Base-by-base conservation (phyloP, 2,329 filamentous ascomycete genomes). In the Claviceps spartinae region DNA sequence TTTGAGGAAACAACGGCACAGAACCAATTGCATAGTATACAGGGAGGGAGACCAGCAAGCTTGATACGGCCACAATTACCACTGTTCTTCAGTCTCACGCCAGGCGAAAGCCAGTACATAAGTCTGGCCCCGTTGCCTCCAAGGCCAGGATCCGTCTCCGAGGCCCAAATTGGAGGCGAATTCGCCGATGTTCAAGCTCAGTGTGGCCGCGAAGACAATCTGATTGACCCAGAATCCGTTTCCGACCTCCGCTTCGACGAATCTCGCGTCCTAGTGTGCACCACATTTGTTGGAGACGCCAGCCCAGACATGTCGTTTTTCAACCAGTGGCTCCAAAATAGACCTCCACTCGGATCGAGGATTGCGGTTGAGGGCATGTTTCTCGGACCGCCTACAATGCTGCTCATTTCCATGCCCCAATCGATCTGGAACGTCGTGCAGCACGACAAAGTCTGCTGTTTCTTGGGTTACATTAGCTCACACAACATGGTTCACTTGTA, bases 291-390 rank as follows among this genome's bases (percentile, higher is more conserved):
- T 30, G 80, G 80, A 30, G 80, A 83, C 57, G 77, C 79, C 3
- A 83, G 77, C 57, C 72, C 78, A 13, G 79, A 83, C 55, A 83
- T 83, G 79, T 75, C 77, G 3, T 82, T 74, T 53, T 83, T 83
- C 61, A 77, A 81, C 53, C 76, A 81, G 56, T 84, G 81, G 81
- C 69, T 84, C n/a, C 75, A 79, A 46, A 76, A 78, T 56, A 74
- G 74, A 1, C 78, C 80, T 1, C 65, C 74, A 0, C 71, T 78
- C 3, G 76, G 76, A 1, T 72, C 76, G 16, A 79, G 77, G 57
- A 78, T 84, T 52, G 72, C 75, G 6, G 79, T 84, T 4, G 81
- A 84, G 61, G 81, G 79, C 57, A 83, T 84, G 78, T 84, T 84
- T 56, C 67, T 83, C 18, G 81, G 81, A 0, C 81, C 81, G 0